Base-by-base conservation (phyloP, 495 filamentous ascomycete genomes). In the Xylaria longipes region DNA sequence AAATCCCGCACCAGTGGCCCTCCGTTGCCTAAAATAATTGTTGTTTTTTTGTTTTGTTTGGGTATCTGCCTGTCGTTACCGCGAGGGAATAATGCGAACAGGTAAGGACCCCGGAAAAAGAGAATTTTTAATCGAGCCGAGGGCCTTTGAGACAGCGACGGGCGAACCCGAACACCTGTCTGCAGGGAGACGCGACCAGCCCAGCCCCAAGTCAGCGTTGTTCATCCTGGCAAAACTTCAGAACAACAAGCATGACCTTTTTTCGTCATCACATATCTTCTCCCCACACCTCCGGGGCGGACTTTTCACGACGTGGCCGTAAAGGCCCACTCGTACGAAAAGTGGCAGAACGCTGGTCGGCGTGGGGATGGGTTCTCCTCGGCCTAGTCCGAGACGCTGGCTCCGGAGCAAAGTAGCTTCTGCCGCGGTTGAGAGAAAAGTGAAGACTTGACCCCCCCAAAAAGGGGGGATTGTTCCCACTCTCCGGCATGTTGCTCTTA, bases 381-480 rank as follows among this genome's bases (percentile, higher is more conserved):
- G 84, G 83, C 84, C 84, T 75, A 87, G 83, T 85, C 84, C 84
- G 80, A 83, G 82, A 82, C 63, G 82, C 84, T 85, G 84, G 84
- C 84, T 87, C 82, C 84, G 82, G 84, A 84, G 84, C 83, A 82
- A 82, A 83, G 82, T 83, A 71, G 78, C 79, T 75, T 81, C 79
- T 81, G 78, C 80, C 79, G 76, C 45, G 75, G 72, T 58, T 61
- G 46, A 60, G 62, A 68, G 62, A 69, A n/a, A 52, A 33, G 46
- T 54, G 37, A 27, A 61, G 35, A 33, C 31, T 39, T 54, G 48
- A 50, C 25, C 67, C 65, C 60, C 52, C 27, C 22, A n/a, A 57
- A 45, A 56, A 35, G 37, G 50, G 22, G 11, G n/a, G 4, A 39
- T 9, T 33, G 27, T 22, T 45, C 60, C 57, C 61, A 29, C 64